Conservation (phyloP, 345 rosid genomes). For the Chamaenerion angustifolium region DNA sequence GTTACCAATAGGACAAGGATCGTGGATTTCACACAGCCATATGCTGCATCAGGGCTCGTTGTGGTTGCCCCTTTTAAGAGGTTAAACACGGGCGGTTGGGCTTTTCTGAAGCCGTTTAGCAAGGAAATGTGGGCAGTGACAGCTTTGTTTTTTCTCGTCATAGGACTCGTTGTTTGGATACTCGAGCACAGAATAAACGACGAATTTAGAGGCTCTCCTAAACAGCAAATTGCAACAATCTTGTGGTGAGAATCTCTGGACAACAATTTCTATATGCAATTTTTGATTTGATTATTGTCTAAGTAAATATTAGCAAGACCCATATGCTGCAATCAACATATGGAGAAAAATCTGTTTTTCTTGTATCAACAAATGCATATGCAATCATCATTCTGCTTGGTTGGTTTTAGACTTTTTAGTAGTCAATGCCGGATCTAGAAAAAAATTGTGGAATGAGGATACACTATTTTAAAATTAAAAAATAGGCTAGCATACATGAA, state of each 20-base stretch:
- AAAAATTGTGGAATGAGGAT: too few relatives aligned
- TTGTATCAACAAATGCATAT: too few relatives aligned
- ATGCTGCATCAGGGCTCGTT: conserved; percentile 78
- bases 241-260: conserved; percentile 46
- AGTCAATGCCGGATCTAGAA: too few relatives aligned
- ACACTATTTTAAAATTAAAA: too few relatives aligned
- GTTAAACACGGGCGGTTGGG: conserved; percentile 81
- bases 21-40: conserved; percentile 90
- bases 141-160: conserved; percentile 43
- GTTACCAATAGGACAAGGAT: conserved; percentile 73
- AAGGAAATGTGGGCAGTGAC: conserved; percentile 66
- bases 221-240: conserved; percentile 54
- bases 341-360: too few relatives aligned
- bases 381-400: too few relatives aligned
- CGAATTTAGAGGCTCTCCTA: conserved; percentile 90
- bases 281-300: too few relatives aligned
- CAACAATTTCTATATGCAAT: too few relatives aligned
- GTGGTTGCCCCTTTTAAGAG: conserved; percentile 74
- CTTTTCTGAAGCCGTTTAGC: conserved; percentile 71
- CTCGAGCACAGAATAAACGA: conserved; percentile 87
- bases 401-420: too few relatives aligned
- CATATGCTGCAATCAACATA: too few relatives aligned
- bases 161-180: conserved; percentile 85
- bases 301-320: too few relatives aligned
- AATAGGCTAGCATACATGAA: too few relatives aligned